phyloP scores from a whole-genome alignment of 176 grass and related monocot genomes.

The Triticum urartu region DNA sequence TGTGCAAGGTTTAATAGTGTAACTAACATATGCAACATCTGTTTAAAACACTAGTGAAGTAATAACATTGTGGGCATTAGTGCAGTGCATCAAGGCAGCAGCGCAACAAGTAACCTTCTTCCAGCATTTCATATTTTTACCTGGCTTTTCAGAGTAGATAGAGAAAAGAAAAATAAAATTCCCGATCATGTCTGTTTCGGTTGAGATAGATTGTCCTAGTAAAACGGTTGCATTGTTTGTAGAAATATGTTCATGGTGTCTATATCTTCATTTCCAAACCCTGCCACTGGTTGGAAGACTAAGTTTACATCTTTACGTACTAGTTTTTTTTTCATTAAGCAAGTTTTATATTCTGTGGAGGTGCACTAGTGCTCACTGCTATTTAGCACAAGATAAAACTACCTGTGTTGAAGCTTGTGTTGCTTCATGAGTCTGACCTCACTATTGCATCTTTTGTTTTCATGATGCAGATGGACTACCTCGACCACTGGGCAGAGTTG shows the following conservation, averaged over 20 bases:
- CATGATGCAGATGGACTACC: conserved; percentile 66
- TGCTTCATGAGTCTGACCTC: conserved; percentile 3
- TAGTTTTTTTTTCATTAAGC: not conserved
- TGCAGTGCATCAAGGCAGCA: not conserved
- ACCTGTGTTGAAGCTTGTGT: not conserved
- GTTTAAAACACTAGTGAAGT: conserved; percentile 12
- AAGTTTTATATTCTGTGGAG: not conserved
- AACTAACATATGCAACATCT: conserved; percentile 19
- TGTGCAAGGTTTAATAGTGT: not conserved
- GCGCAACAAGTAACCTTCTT: not conserved
- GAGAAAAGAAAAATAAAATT: not conserved
- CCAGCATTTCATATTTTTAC: not conserved
- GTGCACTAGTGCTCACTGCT: not conserved
- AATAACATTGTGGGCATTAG: not conserved
- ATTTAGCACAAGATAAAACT: not conserved
- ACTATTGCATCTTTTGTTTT: conserved; percentile 35
- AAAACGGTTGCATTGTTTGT: conserved; percentile 14
- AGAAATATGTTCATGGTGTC: not conserved
- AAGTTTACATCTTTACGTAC: not conserved
- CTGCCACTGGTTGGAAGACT: not conserved
- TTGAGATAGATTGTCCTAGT: not conserved
- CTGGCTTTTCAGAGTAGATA: not conserved
- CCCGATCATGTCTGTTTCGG: not conserved
- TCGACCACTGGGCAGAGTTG: conserved; percentile 58
- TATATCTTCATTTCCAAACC: not conserved